phyloP scores from a whole-genome alignment of 2,329 filamentous ascomycete genomes.

The Graphilbum sp. region DNA sequence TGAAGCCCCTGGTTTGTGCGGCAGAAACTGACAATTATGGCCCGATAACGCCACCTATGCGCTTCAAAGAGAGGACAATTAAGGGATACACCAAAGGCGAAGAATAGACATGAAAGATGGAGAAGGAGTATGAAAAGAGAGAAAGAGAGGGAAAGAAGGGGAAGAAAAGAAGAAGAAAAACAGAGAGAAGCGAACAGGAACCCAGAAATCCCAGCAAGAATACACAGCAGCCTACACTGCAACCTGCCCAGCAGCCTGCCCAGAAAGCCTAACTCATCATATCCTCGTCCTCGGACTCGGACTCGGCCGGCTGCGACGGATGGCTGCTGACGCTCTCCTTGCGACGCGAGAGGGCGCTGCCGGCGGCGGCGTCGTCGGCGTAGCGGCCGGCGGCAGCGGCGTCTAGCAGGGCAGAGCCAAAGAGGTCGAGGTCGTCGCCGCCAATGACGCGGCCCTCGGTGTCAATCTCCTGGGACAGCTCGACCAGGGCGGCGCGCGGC shows the following conservation, averaged over 20 bases:
- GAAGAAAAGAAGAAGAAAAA: neutral
- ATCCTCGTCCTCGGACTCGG: slow-evolving; percentile 24
- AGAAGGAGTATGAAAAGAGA: neutral
- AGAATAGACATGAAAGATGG: neutral
- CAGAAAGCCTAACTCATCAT: slow-evolving; percentile 1
- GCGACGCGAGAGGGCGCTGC: slow-evolving; percentile 21
- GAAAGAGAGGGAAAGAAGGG: neutral
- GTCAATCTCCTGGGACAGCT: slow-evolving; percentile 86
- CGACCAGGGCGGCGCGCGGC: slow-evolving; percentile 64
- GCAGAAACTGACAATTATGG: no score
- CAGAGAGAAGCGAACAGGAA: no score
- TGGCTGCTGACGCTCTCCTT: slow-evolving; percentile 46
- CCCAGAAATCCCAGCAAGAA: no score
- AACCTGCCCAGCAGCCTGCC: no score
- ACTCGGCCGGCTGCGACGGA: slow-evolving; percentile 39
- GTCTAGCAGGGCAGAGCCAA: slow-evolving; percentile 29
- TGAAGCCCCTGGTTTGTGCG: no score
- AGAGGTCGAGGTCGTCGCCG: slow-evolving; percentile 60
- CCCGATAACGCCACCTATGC: no score
- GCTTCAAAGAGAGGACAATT: no score
- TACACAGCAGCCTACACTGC: no score
- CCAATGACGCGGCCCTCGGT: slow-evolving; percentile 81
- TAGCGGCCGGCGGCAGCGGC: no score
- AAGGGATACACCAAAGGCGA: neutral
- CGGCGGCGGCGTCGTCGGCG: no score